Evolutionary conservation across 352 stramenopile species (phyloP), one percentile per base, ranked within the genome.

Genomic region (Thalassiosira delicatula): DNA sequence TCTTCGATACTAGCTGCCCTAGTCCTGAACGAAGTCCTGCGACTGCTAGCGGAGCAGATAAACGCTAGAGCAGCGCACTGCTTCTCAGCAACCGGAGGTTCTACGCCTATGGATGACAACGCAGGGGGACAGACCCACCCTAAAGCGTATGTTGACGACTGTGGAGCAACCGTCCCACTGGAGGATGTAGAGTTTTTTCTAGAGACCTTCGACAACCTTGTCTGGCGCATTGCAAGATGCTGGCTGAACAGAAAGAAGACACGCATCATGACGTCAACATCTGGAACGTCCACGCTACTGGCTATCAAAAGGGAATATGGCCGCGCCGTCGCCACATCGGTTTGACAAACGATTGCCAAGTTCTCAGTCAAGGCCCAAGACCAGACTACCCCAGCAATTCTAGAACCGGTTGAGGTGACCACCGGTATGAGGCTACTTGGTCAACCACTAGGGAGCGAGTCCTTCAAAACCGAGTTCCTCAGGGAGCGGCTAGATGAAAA

Each of bases 171-270:
- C 37, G 14, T 46, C 14, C 37, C 14, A 7, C 37, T 46, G 37
- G 37, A 46, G 14, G 37, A 46, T 14, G 37, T 19, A 7, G 40
- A 9, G 61, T 70, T n/a, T 75, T 65, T 17, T 61, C 60, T 3
- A 2, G 54, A 17, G 40, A 70, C 11, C 44, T 76, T 53, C 19
- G 25, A 0, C 23, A 21, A 11, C 9, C 53, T 30, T 21, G 30
- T 42, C 14, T 9, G n/a, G n/a, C n/a, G n/a, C n/a, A n/a, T n/a
- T n/a, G n/a, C n/a, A n/a, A 3, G 40, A n/a, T 21, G 30, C 29
- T 7, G 21, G n/a, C n/a, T 76, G n/a, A 76, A 76, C 53, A 25
- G n/a, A 1, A 11, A 69, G 11, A 76, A 76, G 44, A 70, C 42
- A 33, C 7, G 69, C 0, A 51, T 69, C 7, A 35, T 77, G 33